These are phyloP conservation scores for Rosa persica DNA, from an alignment of 306 rosid species.

Conservation along the genomic window DNA sequence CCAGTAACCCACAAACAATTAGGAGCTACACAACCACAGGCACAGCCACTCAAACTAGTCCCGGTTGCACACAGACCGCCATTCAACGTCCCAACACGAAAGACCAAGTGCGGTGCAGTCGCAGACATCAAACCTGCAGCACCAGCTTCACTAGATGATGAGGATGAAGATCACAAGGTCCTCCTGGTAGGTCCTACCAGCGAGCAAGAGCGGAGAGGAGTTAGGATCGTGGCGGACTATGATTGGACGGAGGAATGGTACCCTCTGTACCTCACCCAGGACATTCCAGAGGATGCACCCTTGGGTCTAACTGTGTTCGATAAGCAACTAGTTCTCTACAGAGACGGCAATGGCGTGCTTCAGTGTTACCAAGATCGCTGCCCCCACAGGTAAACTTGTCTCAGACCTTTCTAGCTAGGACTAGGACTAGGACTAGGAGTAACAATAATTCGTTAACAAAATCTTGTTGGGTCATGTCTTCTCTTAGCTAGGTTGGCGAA, in stretches of 20 bases:
- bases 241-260: slow-evolving; percentile 96
- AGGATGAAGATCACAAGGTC: slow-evolving; percentile 33
- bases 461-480: too few species aligned
- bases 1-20: slow-evolving; percentile 15
- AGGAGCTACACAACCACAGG: slow-evolving; percentile 6
- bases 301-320: slow-evolving; percentile 77
- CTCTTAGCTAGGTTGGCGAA: slow-evolving; percentile 74
- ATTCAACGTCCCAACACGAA: background rate
- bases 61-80: slow-evolving; percentile 2
- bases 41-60: slow-evolving; percentile 6
- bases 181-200: slow-evolving; percentile 47
- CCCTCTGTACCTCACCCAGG: slow-evolving; percentile 70
- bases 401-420: background rate
- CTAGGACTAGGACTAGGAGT: background rate
- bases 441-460: too few species aligned
- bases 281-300: slow-evolving; percentile 85
- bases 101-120: slow-evolving; percentile 38
- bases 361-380: slow-evolving; percentile 85
- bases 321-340: slow-evolving; percentile 66
- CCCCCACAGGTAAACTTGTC: slow-evolving; percentile 66
- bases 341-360: slow-evolving; percentile 52
- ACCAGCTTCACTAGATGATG: slow-evolving; percentile 23
- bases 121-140: slow-evolving; percentile 43
- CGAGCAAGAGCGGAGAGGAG: slow-evolving; percentile 48
- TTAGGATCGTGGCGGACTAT: slow-evolving; percentile 50